A percentile compares a stretch with the other conserved stretches of the same genome.
Evolutionary conservation across 805 yeast species (phyloP).

Genomic region (Candida pseudofarinosa): DNA sequence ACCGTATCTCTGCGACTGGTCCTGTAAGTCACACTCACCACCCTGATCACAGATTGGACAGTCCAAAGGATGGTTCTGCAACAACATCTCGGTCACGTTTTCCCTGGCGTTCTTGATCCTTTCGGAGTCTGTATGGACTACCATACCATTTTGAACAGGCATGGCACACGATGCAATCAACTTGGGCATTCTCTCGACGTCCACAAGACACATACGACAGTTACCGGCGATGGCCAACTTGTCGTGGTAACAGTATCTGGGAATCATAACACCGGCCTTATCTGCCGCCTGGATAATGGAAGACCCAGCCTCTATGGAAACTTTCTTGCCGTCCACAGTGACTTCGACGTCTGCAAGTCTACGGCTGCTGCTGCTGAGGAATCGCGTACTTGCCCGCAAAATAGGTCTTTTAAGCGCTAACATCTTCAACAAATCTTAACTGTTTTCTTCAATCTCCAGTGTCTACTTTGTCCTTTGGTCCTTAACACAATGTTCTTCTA

Average conservation of each 20-base stretch:
- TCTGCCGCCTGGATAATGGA: constrained; percentile 90
- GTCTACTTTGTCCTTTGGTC: background rate
- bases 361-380: constrained; percentile 15
- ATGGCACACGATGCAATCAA: constrained; percentile 88
- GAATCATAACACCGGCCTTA: constrained; percentile 82
- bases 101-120: constrained; percentile 80
- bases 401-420: constrained; percentile 16
- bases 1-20: constrained; percentile 79
- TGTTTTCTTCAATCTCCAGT: background rate
- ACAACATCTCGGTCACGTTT: constrained; percentile 84
- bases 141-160: constrained; percentile 91
- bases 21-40: constrained; percentile 91
- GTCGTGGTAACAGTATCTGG: constrained; percentile 89
- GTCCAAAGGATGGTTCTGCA: constrained; percentile 87
- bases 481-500: background rate
- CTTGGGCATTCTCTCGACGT: constrained; percentile 84
- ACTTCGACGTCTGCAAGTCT: constrained; percentile 51
- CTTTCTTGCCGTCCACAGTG: constrained; percentile 67
- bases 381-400: constrained; percentile 20
- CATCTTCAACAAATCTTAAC: constrained; percentile 9
- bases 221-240: constrained; percentile 88
- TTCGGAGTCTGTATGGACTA: constrained; percentile 73
- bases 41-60: constrained; percentile 94
- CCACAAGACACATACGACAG: constrained; percentile 91
- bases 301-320: constrained; percentile 78